Conservation (phyloP, 106 monocot genomes). For the Platanthera zijinensis region DNA sequence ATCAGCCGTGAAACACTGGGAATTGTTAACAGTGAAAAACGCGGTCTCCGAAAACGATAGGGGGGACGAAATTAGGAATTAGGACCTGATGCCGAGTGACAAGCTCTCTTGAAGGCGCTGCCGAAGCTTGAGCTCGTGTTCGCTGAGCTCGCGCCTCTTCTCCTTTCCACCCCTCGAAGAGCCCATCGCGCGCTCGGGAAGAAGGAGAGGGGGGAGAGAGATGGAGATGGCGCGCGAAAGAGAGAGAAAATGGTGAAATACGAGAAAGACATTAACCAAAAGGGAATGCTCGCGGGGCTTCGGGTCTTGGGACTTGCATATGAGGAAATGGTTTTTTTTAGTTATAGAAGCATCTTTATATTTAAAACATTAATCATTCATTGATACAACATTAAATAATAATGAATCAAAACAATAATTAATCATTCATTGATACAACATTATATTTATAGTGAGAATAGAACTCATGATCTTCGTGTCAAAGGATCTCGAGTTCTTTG, state of each 20-base stretch:
- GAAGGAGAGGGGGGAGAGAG: neutral
- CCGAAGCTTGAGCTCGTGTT: conserved; percentile 38
- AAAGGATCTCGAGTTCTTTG: too few relatives aligned
- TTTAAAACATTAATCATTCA: too few relatives aligned
- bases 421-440: too few relatives aligned
- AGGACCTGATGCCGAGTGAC: conserved; percentile 46
- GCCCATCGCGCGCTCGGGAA: neutral
- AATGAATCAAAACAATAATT: too few relatives aligned
- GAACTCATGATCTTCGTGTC: too few relatives aligned
- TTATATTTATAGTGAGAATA: too few relatives aligned
- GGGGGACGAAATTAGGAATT: neutral
- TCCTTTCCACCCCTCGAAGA: conserved; percentile 11
- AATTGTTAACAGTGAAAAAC: neutral
- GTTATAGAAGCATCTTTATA: too few relatives aligned
- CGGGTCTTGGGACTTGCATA: too few relatives aligned
- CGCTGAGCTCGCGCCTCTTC: conserved; percentile 36
- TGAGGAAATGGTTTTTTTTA: too few relatives aligned
- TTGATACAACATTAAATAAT: too few relatives aligned
- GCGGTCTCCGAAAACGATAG: neutral
- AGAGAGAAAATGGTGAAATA: neutral
- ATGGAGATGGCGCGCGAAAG: neutral
- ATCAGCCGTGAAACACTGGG: neutral
- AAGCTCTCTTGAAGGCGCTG: conserved; percentile 49
- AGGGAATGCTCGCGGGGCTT: too few relatives aligned
- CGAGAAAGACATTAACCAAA: too few relatives aligned